Base-by-base conservation (phyloP, 2,329 filamentous ascomycete genomes). In the Fusarium napiforme region DNA sequence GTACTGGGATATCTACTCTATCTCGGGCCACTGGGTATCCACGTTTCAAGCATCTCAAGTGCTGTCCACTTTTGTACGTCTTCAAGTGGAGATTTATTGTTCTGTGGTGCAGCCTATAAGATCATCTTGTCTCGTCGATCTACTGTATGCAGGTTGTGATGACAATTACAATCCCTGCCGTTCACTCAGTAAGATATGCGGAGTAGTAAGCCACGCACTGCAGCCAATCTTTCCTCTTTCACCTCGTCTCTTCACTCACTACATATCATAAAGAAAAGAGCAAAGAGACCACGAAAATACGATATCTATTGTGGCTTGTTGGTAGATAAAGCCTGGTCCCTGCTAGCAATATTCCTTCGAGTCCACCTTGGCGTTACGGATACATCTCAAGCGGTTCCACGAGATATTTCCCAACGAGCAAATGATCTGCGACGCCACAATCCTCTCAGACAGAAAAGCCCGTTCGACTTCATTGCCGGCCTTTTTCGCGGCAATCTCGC, bases 351-450 rank as follows among this genome's bases (percentile, higher is more conserved):
- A 21, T 39, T 53, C 32, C 60, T n/a, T 32, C 43, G 46, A 58
- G 40, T 39, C 65, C 63, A 61, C 62, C 62, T 53, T 60, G 9
- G 26, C 32, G 34, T 60, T 37, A 26, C n/a, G n/a, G n/a, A n/a
- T n/a, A n/a, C 64, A 37, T 55, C 30, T 28, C 23, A 32, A 63
- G 34, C 42, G 58, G 45, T 40, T 28, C 36, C 30, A 23, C 56
- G 16, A 26, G 4, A n/a, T 28, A 23, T 21, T 21, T 62, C 43
- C 37, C 8, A 64, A 37, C 9, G 9, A 42, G 46, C 16, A 49
- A 69, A 64, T 49, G 65, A 69, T 65, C 65, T 55, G 32, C 67
- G 30, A 23, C 43, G 63, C 66, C 67, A 63, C 37, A 58, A 10
- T 45, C 60, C 60, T 11, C 43, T 49, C 45, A 7, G 32, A 11